Percentiles rank a stretch among this genome's conserved stretches.
Conservation (phyloP, 805 yeast genomes). For the Cyberlindnera japonica region DNA sequence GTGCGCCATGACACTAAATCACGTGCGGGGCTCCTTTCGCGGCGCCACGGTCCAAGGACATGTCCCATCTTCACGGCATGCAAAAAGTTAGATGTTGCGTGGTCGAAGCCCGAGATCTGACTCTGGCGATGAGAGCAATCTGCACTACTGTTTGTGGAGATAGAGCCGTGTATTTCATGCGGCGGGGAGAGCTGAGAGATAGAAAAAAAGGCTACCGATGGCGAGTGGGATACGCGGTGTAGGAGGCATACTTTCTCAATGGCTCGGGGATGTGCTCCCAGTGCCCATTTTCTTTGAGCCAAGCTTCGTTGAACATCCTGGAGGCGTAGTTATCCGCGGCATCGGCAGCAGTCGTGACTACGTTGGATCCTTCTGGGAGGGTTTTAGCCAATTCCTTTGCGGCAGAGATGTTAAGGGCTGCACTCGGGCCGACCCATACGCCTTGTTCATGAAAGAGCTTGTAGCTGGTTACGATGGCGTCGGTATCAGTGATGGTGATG, state of each 20-base stretch:
- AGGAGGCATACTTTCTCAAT: constrained; percentile 20
- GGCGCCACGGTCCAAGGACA: too few relatives aligned
- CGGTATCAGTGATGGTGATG: constrained; percentile 17
- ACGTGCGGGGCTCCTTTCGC: background rate
- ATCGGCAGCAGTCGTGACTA: constrained; percentile 27
- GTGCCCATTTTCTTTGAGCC: constrained; percentile 20
- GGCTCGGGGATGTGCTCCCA: constrained; percentile 23
- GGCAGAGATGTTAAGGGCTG: constrained; percentile 23
- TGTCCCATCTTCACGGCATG: too few relatives aligned
- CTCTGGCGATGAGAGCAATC: too few relatives aligned
- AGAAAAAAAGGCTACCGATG: too few relatives aligned
- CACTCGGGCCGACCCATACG: constrained; percentile 24
- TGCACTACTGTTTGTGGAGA: too few relatives aligned
- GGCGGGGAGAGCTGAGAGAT: too few relatives aligned
- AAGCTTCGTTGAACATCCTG: constrained; percentile 20
- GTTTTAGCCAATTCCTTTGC: constrained; percentile 21
- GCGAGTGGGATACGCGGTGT: too few relatives aligned
- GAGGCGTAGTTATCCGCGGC: constrained; percentile 22
- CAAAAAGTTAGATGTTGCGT: too few relatives aligned
- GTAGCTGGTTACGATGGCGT: constrained; percentile 19
- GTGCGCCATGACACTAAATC: background rate
- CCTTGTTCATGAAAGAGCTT: constrained; percentile 18
- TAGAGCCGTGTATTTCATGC: too few relatives aligned
- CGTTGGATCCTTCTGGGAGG: constrained; percentile 25
- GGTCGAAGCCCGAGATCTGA: too few relatives aligned